A percentile compares a stretch with the other conserved stretches of the same genome.
Evolutionary conservation across 805 yeast species (phyloP).

Genomic region (Ogataea henricii): DNA sequence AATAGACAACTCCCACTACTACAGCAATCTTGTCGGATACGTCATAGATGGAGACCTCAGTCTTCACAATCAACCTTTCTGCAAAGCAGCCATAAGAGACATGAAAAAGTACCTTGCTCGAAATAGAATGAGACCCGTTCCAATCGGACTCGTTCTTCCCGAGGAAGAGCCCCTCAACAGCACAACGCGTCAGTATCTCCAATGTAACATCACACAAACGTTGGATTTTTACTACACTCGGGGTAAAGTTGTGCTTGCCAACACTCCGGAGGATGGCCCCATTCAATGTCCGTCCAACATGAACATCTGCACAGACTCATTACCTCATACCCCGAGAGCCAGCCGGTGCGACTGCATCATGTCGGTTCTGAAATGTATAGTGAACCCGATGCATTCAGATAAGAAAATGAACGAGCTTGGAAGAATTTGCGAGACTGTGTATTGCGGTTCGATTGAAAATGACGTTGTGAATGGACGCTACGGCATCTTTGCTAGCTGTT

Average conservation of each 20-base stretch:
- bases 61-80: slow-evolving; percentile 72
- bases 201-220: slow-evolving; percentile 15
- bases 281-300: slow-evolving; percentile 14
- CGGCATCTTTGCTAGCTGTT: slow-evolving; percentile 45
- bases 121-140: slow-evolving; percentile 37
- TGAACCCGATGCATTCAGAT: slow-evolving; percentile 22
- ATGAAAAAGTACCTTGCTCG: slow-evolving; percentile 63
- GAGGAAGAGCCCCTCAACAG: slow-evolving; percentile 2
- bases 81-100: slow-evolving; percentile 90
- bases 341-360: slow-evolving; percentile 48
- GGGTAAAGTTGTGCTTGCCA: slow-evolving; percentile 6
- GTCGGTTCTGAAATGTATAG: slow-evolving; percentile 41
- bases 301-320: slow-evolving; percentile 16
- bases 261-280: background rate
- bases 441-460: slow-evolving; percentile 42
- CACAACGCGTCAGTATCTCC: slow-evolving; percentile 15
- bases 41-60: slow-evolving; percentile 90
- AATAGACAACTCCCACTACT: slow-evolving; percentile 68
- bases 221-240: slow-evolving; percentile 20
- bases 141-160: slow-evolving; percentile 37
- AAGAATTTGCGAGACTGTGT: slow-evolving; percentile 37
- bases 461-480: slow-evolving; percentile 42
- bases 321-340: slow-evolving; percentile 46
- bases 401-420: slow-evolving; percentile 25
- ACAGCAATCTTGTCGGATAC: slow-evolving; percentile 80